phyloP scores from a whole-genome alignment of 345 rosid genomes.

The Populus euphratica region DNA sequence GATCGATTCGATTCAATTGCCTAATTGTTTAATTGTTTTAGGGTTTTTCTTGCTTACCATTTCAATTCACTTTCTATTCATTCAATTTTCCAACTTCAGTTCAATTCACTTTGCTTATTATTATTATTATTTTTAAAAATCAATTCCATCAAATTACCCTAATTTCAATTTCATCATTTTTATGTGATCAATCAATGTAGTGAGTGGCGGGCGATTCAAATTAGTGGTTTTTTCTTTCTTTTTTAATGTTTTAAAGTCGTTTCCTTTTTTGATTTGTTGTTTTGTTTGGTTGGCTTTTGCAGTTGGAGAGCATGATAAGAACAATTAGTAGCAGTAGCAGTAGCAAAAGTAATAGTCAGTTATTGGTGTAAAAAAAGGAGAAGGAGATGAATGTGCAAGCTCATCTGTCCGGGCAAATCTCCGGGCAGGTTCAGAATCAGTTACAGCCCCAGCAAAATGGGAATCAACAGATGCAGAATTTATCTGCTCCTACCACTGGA shows the following conservation, averaged over 20 bases:
- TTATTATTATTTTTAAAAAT: too few relatives aligned
- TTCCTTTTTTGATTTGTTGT: background rate
- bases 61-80: background rate
- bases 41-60: background rate
- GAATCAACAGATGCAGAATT: constrained; percentile 56
- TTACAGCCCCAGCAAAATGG: constrained; percentile 57
- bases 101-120: background rate
- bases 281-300: constrained; percentile 1
- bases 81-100: background rate
- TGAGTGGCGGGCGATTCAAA: background rate
- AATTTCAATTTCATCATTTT: background rate
- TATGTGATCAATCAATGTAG: background rate
- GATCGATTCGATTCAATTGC: background rate
- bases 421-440: constrained; percentile 68
- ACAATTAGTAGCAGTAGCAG: constrained; percentile 12
- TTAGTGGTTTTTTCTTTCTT: background rate
- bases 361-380: background rate
- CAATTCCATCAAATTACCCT: background rate
- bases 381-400: constrained; percentile 59
- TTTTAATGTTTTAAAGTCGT: background rate
- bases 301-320: background rate
- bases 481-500: constrained; percentile 14
- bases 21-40: background rate
- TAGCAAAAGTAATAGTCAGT: constrained; percentile 10
- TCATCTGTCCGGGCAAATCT: constrained; percentile 51